These are phyloP conservation scores for Diphasiastrum complanatum DNA, from an alignment of 83 land plant species.

Conservation along the genomic window DNA sequence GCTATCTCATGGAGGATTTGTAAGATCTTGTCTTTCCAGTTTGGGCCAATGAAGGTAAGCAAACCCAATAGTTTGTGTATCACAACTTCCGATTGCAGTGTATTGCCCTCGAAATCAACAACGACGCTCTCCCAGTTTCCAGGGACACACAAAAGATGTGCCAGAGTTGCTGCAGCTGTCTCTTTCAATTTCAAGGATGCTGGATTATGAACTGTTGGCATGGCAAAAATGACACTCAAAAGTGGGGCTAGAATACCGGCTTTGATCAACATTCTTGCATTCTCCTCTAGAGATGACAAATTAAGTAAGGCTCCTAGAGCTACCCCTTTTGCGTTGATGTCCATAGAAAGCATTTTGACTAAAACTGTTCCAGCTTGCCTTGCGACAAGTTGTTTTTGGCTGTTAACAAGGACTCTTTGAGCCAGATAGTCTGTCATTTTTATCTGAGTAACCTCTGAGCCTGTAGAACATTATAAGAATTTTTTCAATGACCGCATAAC, in stretches of 20 bases:
- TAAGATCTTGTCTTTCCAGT: conserved; percentile 8
- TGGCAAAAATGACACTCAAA: background rate
- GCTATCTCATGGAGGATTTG: conserved; percentile 2
- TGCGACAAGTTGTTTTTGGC: background rate
- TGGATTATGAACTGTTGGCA: background rate
- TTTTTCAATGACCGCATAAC: too few relatives aligned
- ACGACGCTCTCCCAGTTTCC: conserved; percentile 1
- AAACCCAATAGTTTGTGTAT: conserved; percentile 1
- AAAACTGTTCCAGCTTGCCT: background rate
- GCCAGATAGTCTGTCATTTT: conserved; percentile 1
- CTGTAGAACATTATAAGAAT: too few relatives aligned
- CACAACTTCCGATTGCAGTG: background rate
- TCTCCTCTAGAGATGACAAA: background rate
- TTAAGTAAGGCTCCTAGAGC: background rate
- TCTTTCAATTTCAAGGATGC: conserved; percentile 10
- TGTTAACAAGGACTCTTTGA: background rate
- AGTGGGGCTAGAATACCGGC: conserved; percentile 6
- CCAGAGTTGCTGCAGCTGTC: background rate
- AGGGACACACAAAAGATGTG: background rate
- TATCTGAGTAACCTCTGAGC: background rate
- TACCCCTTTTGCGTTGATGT: conserved; percentile 6
- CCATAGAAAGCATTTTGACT: background rate
- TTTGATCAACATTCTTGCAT: background rate
- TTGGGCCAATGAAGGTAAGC: background rate
- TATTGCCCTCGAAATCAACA: background rate